A percentile compares a stretch with the other conserved stretches of the same genome.
Evolutionary conservation across 495 filamentous ascomycete species (phyloP).

Genomic region (Saxophila tyrrhenica): DNA sequence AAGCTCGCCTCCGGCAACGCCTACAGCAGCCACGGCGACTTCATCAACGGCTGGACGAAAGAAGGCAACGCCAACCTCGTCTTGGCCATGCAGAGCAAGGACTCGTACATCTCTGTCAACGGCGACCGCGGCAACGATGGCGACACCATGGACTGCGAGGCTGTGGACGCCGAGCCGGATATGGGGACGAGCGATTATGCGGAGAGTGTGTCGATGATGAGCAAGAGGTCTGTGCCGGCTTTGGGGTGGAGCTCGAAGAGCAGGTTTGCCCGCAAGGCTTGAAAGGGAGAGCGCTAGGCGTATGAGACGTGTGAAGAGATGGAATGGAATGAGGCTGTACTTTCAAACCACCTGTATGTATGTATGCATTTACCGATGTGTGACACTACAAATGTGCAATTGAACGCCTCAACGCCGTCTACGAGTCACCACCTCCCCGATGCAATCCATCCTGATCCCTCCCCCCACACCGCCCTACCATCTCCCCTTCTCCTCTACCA

Average conservation of each 20-base stretch:
- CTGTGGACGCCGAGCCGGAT: constrained; percentile 2
- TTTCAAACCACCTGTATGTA: no score
- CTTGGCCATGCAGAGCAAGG: constrained; percentile 6
- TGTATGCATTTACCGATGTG: no score
- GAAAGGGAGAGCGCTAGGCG: no score
- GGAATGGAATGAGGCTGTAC: no score
- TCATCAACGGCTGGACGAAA: constrained; percentile 26
- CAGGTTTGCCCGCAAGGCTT: no score
- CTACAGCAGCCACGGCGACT: constrained; percentile 24
- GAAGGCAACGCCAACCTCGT: constrained; percentile 22
- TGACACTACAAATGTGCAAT: no score
- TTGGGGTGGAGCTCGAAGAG: neutral
- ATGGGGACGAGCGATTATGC: neutral
- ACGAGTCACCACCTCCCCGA: no score
- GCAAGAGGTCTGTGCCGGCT: neutral
- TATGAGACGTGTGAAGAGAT: no score
- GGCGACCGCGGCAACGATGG: neutral
- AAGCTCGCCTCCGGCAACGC: constrained; percentile 20
- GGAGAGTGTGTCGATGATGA: neutral
- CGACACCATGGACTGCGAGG: neutral
- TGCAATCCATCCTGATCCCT: no score
- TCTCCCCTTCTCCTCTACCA: no score
- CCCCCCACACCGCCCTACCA: no score
- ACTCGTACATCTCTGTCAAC: constrained; percentile 9
- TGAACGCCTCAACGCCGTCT: no score